Evolutionary conservation across 2,329 filamentous ascomycete genomes (phyloP).

Genomic region (Hypoxylon sp.): DNA sequence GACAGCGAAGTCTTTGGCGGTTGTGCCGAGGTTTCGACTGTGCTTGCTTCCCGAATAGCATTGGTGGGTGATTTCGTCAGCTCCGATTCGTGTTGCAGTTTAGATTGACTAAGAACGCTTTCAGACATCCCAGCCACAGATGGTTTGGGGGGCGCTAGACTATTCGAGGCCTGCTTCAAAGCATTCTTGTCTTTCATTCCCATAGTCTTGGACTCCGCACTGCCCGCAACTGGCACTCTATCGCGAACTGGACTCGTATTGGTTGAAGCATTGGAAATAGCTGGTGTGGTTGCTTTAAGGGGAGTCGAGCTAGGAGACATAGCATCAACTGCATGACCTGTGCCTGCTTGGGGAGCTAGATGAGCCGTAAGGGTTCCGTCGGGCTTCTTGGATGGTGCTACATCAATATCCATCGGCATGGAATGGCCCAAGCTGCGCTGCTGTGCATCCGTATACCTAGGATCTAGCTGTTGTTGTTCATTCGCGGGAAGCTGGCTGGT

Average conservation of each 20-base stretch:
- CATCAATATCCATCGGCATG: slow-evolving; percentile 37
- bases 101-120: slow-evolving; percentile 39
- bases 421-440: slow-evolving; percentile 6
- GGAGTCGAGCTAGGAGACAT: slow-evolving; percentile 75
- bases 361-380: slow-evolving; percentile 48
- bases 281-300: slow-evolving; percentile 79
- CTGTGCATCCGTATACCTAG: slow-evolving; percentile 16
- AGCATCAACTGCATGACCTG: slow-evolving; percentile 56
- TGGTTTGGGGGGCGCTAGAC: slow-evolving; percentile 19
- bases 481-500: slow-evolving; percentile 12
- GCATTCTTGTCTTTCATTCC: slow-evolving; percentile 47
- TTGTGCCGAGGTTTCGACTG: slow-evolving; percentile 4
- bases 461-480: slow-evolving; percentile 14
- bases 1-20: slow-evolving; percentile 12
- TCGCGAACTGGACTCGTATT: slow-evolving; percentile 82
- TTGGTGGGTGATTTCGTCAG: slow-evolving; percentile 21
- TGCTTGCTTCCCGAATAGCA: slow-evolving; percentile 16
- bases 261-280: slow-evolving; percentile 74
- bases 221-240: slow-evolving; percentile 65
- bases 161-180: slow-evolving; percentile 43
- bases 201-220: slow-evolving; percentile 52
- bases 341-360: slow-evolving; percentile 53
- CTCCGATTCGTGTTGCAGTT: slow-evolving; percentile 38
- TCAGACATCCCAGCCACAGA: slow-evolving; percentile 31
- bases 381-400: slow-evolving; percentile 15